These are phyloP conservation scores for Phaseolus coccineus DNA, from an alignment of 331 rosid species.

Conservation along the genomic window DNA sequence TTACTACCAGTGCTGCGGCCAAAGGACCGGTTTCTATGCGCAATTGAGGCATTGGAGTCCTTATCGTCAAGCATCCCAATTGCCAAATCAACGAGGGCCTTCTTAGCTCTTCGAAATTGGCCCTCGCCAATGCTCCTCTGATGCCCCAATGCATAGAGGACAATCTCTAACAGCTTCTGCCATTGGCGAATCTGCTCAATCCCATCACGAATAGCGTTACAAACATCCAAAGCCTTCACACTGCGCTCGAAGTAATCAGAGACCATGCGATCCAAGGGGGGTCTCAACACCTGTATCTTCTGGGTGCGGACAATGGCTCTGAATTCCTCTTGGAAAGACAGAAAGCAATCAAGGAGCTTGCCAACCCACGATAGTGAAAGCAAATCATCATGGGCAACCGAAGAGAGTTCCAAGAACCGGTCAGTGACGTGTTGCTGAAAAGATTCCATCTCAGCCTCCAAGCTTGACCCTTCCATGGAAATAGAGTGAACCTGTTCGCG, in stretches of 20 bases:
- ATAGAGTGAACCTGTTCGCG: constrained; percentile 65
- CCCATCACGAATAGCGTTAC: constrained; percentile 93
- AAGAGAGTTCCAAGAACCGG: constrained; percentile 59
- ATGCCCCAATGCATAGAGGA: constrained; percentile 66
- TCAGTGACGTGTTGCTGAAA: constrained; percentile 73
- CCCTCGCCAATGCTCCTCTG: constrained; percentile 80
- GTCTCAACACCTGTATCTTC: constrained; percentile 43
- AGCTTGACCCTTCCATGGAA: constrained; percentile 66
- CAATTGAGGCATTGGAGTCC: constrained; percentile 60
- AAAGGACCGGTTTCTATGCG: constrained; percentile 85
- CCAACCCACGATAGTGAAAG: constrained; percentile 78
- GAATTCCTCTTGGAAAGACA: constrained; percentile 75
- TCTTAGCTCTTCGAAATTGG: constrained; percentile 92
- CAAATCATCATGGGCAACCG: constrained; percentile 51
- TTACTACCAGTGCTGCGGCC: constrained; percentile 58
- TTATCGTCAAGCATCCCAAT: constrained; percentile 90
- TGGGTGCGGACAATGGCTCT: constrained; percentile 56
- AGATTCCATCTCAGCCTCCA: constrained; percentile 57
- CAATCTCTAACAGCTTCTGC: constrained; percentile 87
- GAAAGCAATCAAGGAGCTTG: constrained; percentile 73
- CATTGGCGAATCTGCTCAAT: constrained; percentile 90
- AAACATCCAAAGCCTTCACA: constrained; percentile 88
- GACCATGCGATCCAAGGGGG: constrained; percentile 79
- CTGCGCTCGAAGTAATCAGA: constrained; percentile 85
- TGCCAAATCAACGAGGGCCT: constrained; percentile 80